These are phyloP conservation scores for Kurtzmaniella fragi DNA, from an alignment of 805 yeast species.

Conservation along the genomic window DNA sequence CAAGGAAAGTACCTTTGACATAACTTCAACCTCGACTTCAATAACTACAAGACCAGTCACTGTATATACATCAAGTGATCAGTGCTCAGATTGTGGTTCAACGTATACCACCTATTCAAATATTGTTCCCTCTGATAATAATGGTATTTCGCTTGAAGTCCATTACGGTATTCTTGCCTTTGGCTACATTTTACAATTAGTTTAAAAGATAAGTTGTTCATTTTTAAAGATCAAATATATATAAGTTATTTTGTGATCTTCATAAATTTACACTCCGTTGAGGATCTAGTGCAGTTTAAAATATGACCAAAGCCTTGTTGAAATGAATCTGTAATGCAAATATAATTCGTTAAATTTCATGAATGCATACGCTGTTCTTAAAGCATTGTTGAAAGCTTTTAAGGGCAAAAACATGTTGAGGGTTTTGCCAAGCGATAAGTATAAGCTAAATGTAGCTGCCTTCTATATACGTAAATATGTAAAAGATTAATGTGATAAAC, in stretches of 20 bases:
- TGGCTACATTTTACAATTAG: not conserved
- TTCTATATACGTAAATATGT: not conserved
- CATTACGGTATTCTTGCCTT: too few species aligned
- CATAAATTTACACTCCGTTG: conserved; percentile 36
- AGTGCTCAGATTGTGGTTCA: not conserved
- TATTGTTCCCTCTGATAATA: not conserved
- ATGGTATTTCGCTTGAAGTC: not conserved
- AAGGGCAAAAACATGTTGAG: conserved; percentile 2
- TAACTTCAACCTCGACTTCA: not conserved
- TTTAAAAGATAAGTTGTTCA: not conserved
- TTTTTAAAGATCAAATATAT: not conserved
- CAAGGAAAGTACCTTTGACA: not conserved
- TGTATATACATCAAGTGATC: not conserved
- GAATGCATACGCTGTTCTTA: conserved; percentile 13
- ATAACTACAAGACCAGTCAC: not conserved
- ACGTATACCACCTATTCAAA: not conserved
- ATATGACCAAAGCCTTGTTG: conserved; percentile 19
- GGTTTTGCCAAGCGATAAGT: not conserved
- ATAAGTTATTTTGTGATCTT: not conserved
- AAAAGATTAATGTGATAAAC: conserved; percentile 5
- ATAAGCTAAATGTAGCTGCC: too few species aligned
- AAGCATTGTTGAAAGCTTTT: conserved; percentile 15
- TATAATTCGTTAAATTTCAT: conserved; percentile 14
- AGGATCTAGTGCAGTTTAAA: conserved; percentile 39
- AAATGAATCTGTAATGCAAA: conserved; percentile 15